Percentiles rank a stretch among this genome's conserved stretches.
Evolutionary conservation across 1,284 basidiomycete genomes (phyloP).

Genomic region (Apiotrichum montevideense): DNA sequence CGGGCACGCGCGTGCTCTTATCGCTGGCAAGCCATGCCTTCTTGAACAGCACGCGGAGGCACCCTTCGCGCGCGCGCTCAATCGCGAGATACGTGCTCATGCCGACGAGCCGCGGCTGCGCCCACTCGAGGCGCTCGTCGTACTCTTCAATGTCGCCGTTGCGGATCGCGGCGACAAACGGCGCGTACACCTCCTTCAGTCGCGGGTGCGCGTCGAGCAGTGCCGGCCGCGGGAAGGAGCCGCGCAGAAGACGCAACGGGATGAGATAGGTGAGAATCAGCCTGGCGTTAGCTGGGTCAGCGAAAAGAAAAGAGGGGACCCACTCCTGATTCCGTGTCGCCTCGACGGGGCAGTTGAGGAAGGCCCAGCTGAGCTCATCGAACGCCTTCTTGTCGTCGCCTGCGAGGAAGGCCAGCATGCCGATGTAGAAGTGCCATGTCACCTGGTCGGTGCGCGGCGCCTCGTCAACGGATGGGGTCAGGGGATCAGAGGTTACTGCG

Average conservation of each 20-base stretch:
- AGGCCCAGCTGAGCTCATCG: slow-evolving; percentile 71
- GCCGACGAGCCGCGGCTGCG: slow-evolving; percentile 65
- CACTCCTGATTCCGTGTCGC: slow-evolving; percentile 74
- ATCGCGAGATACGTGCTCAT: slow-evolving; percentile 78
- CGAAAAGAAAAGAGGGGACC: slow-evolving; percentile 31
- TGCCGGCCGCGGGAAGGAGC: slow-evolving; percentile 66
- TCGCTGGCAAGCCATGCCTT: slow-evolving; percentile 75
- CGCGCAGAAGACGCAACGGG: slow-evolving; percentile 77
- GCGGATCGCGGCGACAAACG: slow-evolving; percentile 73
- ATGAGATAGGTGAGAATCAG: slow-evolving; percentile 86
- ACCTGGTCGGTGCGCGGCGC: slow-evolving; percentile 86
- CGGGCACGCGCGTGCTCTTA: slow-evolving; percentile 66
- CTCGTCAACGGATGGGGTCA: slow-evolving; percentile 66
- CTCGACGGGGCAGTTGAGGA: slow-evolving; percentile 66
- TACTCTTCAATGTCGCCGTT: slow-evolving; percentile 72
- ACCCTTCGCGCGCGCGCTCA: slow-evolving; percentile 80
- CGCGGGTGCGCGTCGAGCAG: slow-evolving; percentile 66
- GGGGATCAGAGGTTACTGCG: slow-evolving; percentile 75
- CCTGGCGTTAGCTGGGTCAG: slow-evolving; percentile 46
- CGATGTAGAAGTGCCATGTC: slow-evolving; percentile 86
- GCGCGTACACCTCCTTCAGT: slow-evolving; percentile 66
- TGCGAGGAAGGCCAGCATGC: slow-evolving; percentile 86
- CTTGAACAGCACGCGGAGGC: slow-evolving; percentile 76
- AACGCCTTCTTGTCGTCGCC: slow-evolving; percentile 86
- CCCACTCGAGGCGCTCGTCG: slow-evolving; percentile 64